These are phyloP conservation scores for Andalucia godoyi DNA, from an alignment of 78 protist species.

Conservation along the genomic window DNA sequence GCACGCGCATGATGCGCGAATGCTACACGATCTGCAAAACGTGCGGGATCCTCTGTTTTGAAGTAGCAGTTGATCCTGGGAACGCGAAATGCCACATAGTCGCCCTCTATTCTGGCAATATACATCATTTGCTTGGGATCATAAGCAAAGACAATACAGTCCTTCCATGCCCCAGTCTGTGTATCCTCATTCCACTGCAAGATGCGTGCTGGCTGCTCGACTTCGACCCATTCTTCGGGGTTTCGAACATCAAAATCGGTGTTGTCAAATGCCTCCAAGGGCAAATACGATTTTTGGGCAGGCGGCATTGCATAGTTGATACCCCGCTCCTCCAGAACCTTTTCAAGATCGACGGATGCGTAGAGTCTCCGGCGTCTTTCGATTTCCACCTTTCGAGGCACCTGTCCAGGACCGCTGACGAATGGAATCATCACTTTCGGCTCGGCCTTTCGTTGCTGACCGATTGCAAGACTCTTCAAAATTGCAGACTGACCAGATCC, in stretches of 20 bases:
- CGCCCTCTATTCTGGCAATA: too few relatives aligned
- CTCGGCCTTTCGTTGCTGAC: too few relatives aligned
- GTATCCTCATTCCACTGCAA: slow-evolving; percentile 12
- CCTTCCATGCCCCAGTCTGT: not conserved
- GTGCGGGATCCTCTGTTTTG: slow-evolving; percentile 37
- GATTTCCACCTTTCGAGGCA: slow-evolving; percentile 54
- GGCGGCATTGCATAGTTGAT: not conserved
- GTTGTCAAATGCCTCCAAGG: slow-evolving; percentile 54
- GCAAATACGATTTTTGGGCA: not conserved
- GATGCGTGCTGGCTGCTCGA: slow-evolving; percentile 13
- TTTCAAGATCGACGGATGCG: slow-evolving; percentile 1
- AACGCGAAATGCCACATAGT: not conserved
- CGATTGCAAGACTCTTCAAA: too few relatives aligned
- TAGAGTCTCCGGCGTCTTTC: slow-evolving; percentile 37
- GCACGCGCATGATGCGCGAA: slow-evolving; percentile 11
- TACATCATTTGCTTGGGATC: too few relatives aligned
- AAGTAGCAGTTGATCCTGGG: slow-evolving; percentile 19
- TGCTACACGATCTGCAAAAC: slow-evolving; percentile 36
- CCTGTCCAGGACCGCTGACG: slow-evolving; percentile 13
- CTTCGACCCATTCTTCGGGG: slow-evolving; percentile 37
- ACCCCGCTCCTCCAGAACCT: slow-evolving; percentile 14
- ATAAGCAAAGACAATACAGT: not conserved
- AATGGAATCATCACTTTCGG: slow-evolving; percentile 64
- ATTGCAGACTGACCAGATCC: too few relatives aligned
- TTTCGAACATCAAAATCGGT: slow-evolving; percentile 31